Conservation (phyloP, 1,139 yeast genomes). For the Candida frijolesensis region DNA sequence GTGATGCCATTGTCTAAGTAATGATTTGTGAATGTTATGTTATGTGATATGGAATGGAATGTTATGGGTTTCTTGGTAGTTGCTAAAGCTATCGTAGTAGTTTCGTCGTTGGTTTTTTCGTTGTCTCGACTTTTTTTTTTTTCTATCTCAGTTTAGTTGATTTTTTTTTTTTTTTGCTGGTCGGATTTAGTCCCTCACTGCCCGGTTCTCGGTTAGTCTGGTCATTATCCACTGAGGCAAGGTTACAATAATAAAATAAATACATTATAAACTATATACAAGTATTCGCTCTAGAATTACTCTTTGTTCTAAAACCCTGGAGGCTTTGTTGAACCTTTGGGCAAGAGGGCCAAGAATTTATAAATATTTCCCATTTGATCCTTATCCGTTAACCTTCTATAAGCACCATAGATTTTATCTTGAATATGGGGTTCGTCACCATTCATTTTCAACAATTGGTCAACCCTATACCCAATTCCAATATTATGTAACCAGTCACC, state of each 20-base stretch:
- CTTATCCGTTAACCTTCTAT: constrained; percentile 63
- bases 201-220: too few relatives aligned
- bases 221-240: too few relatives aligned
- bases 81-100: background rate
- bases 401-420: constrained; percentile 56
- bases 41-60: background rate
- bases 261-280: background rate
- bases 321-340: constrained; percentile 41
- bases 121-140: background rate
- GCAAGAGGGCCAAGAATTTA: constrained; percentile 69
- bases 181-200: background rate
- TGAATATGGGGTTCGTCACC: constrained; percentile 34
- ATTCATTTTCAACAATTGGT: constrained; percentile 46
- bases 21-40: too few relatives aligned
- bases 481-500: constrained; percentile 79
- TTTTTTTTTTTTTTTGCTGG: background rate
- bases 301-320: constrained; percentile 32
- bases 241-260: too few relatives aligned
- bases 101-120: background rate
- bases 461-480: constrained; percentile 76
- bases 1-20: constrained; percentile 17
- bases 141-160: constrained; percentile 1
- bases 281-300: too few relatives aligned
- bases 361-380: constrained; percentile 77
- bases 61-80: background rate